These are phyloP conservation scores for Gillenia trifoliata DNA, from an alignment of 306 rosid species.

Conservation along the genomic window DNA sequence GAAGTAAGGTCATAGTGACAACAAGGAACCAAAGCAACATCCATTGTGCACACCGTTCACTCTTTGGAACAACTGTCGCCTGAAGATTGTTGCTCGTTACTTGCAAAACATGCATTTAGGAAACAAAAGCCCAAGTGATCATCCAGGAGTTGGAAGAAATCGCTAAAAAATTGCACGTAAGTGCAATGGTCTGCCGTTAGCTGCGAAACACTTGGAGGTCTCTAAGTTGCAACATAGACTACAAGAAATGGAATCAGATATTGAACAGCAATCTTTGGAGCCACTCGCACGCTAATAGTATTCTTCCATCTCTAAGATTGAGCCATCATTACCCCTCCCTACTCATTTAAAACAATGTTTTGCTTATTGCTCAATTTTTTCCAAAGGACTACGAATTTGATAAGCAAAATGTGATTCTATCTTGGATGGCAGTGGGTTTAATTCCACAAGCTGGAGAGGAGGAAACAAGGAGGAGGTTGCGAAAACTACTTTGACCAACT, in stretches of 20 bases:
- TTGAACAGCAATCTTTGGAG: not conserved
- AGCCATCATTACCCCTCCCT: constrained; percentile 11
- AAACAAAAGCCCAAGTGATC: not conserved
- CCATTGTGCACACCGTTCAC: not conserved
- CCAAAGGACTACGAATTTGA: constrained; percentile 1
- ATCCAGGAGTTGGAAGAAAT: not conserved
- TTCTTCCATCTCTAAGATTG: not conserved
- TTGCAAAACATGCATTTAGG: not conserved
- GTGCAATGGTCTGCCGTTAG: constrained; percentile 19
- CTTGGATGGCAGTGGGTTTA: constrained; percentile 24
- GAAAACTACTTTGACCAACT: constrained; percentile 2
- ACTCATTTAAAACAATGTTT: constrained; percentile 19
- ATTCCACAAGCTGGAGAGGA: not conserved
- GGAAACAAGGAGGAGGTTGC: not conserved
- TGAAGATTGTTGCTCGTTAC: constrained; percentile 4
- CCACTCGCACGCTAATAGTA: not conserved
- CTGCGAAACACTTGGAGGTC: not conserved
- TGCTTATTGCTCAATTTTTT: constrained; percentile 7
- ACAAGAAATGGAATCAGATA: not conserved
- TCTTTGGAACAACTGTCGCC: not conserved
- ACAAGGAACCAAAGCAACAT: constrained; percentile 11
- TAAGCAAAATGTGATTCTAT: not conserved
- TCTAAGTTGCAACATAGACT: not conserved
- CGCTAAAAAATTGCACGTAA: constrained; percentile 12
- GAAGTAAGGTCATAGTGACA: constrained; percentile 11